Conservation (phyloP, 257 asterid genomes). For the Ajuga chamaepitys region DNA sequence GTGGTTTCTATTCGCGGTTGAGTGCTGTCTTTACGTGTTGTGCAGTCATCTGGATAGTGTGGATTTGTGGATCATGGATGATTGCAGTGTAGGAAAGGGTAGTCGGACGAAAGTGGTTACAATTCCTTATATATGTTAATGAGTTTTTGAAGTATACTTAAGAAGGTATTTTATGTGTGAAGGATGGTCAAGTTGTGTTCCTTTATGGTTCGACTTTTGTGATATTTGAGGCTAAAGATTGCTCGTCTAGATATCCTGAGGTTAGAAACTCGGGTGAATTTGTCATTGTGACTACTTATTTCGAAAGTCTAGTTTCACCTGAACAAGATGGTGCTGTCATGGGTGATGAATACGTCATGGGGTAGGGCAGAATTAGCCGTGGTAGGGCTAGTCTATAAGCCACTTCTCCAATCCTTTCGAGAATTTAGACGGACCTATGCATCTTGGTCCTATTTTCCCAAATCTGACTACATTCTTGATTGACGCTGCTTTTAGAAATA, state of each 20-base stretch:
- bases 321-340: not conserved
- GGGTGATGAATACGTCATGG: too few species aligned
- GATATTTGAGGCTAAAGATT: conserved; percentile 24
- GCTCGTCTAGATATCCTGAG: conserved; percentile 25
- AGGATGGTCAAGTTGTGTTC: conserved; percentile 36
- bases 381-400: too few species aligned
- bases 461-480: too few species aligned
- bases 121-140: conserved; percentile 27
- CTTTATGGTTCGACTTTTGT: conserved; percentile 23
- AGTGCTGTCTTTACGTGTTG: conserved; percentile 32
- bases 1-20: conserved; percentile 10
- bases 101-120: conserved; percentile 39
- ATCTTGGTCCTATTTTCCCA: too few species aligned
- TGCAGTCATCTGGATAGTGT: conserved; percentile 17
- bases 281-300: not conserved
- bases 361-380: too few species aligned
- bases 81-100: conserved; percentile 24
- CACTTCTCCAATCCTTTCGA: too few species aligned
- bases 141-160: conserved; percentile 17
- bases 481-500: too few species aligned
- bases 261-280: not conserved
- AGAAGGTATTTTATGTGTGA: conserved; percentile 19
- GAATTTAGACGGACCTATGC: too few species aligned
- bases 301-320: conserved; percentile 46
- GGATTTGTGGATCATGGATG: conserved; percentile 49